Percentiles rank a stretch among this genome's conserved stretches.
These are phyloP conservation scores for Leishmania mexicana DNA, from an alignment of 208 protist genomes.

Conservation along the genomic window DNA sequence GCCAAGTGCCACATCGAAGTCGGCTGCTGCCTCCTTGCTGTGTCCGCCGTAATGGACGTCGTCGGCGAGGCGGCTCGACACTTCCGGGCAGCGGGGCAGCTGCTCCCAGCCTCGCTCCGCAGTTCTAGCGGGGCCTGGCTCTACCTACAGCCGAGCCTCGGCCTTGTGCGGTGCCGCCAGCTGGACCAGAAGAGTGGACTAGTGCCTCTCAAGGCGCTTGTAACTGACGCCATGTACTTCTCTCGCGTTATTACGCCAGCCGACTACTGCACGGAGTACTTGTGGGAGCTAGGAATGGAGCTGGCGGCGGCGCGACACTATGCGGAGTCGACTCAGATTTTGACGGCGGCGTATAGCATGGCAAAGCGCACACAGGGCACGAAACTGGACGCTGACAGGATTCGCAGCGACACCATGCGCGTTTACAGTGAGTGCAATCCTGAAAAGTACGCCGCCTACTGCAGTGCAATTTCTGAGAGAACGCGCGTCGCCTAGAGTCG, in stretches of 20 bases:
- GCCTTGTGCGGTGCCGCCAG: slow-evolving; percentile 60
- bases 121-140: slow-evolving; percentile 52
- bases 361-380: slow-evolving; percentile 37
- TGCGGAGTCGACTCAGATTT: slow-evolving; percentile 41
- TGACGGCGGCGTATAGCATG: slow-evolving; percentile 49
- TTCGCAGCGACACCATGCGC: slow-evolving; percentile 45
- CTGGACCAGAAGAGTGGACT: slow-evolving; percentile 6
- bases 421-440: slow-evolving; percentile 69
- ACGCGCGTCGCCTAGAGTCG: neutral
- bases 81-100: slow-evolving; percentile 47
- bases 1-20: slow-evolving; percentile 68
- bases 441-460: slow-evolving; percentile 60
- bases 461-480: slow-evolving; percentile 3
- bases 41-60: slow-evolving; percentile 29
- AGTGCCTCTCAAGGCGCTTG: slow-evolving; percentile 38
- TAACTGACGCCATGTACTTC: slow-evolving; percentile 53
- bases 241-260: slow-evolving; percentile 41
- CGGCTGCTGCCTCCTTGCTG: slow-evolving; percentile 63
- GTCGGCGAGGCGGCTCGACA: slow-evolving; percentile 46
- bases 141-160: slow-evolving; percentile 65
- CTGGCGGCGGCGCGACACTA: slow-evolving; percentile 47
- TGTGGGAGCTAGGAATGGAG: slow-evolving; percentile 83
- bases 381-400: slow-evolving; percentile 38
- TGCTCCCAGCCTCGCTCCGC: slow-evolving; percentile 44
- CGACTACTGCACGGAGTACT: slow-evolving; percentile 71